Evolutionary conservation across 192 early-diverging fungal species (phyloP), one percentile per base, ranked within the genome.

Genomic region (Geranomyces variabilis): DNA sequence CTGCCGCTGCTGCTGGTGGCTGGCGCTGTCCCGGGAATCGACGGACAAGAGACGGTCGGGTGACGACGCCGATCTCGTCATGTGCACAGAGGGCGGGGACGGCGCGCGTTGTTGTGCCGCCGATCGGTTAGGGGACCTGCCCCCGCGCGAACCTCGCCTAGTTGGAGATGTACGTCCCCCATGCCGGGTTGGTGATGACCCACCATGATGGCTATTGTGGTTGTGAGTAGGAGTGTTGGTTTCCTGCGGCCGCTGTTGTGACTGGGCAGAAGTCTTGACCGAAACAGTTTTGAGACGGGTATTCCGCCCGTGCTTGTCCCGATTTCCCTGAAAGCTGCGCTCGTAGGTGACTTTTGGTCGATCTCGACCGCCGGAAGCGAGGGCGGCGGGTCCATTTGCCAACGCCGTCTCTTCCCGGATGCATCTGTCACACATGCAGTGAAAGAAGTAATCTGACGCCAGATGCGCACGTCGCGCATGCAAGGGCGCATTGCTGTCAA

Each of bases 371-470:
- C 61, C 10, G 19, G 17, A 6, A 4, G 63, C n/a, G 21, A 33
- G 26, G 5, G 43, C 17, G 41, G 63, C 34, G 63, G 33, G 21
- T 13, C 21, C 41, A 36, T 22, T 46, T 17, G 63, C 41, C 34
- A 19, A 17, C n/a, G 45, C 51, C 19, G 15, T 44, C 31, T 72
- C 61, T 31, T 82, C 78, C 7, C 47, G 29, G 3, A 80, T 22
- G 62, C 90, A 91, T 5, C 89, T 70, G 24, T 76, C 63, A 60
- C 90, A 91, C 31, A 51, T 55, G 66, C 90, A 91, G 24, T 78
- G 69, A 69, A 91, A 91, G 62, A 80, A 87, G 67, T 91, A 91
- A 44, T 90, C 89, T 13, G 76, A 72, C 47, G 76, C 33, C 28
- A 91, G 72, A 24, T 57, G 74, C 1, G 77, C 47, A 9, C 88